Conservation (phyloP, 352 stramenopile species). For the Poterioochromonas sp. region DNA sequence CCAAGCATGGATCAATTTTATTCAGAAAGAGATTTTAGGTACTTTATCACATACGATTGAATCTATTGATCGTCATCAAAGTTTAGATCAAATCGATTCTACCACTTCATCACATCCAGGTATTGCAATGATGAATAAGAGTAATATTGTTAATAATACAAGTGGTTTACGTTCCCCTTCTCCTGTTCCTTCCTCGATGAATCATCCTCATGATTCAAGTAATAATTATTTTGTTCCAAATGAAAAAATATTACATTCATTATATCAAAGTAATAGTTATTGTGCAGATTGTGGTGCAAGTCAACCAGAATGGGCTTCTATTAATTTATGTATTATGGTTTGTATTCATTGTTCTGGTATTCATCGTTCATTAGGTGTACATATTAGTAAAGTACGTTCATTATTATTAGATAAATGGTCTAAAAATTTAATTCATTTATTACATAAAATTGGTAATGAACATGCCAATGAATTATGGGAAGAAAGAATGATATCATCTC, state of each 20-base stretch:
- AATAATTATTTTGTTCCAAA: constrained; percentile 19
- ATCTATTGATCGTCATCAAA: no score
- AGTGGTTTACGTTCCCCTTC: background rate
- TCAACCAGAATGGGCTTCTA: constrained; percentile 55
- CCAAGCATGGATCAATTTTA: background rate
- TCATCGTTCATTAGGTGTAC: constrained; percentile 85
- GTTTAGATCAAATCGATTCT: background rate
- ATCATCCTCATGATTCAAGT: constrained; percentile 14
- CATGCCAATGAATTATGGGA: constrained; percentile 21
- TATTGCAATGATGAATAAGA: no score
- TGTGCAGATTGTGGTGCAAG: constrained; percentile 50
- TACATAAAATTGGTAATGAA: constrained; percentile 15
- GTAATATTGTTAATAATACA: no score
- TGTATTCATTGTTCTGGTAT: constrained; percentile 95
- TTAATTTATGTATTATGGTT: constrained; percentile 88
- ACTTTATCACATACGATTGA: background rate
- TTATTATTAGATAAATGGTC: constrained; percentile 70
- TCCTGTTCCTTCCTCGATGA: constrained; percentile 1
- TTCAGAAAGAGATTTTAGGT: constrained; percentile 4
- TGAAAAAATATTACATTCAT: background rate
- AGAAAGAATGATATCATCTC: constrained; percentile 7
- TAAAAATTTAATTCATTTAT: constrained; percentile 4
- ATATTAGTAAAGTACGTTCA: constrained; percentile 91
- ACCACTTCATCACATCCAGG: background rate
- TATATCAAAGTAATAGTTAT: constrained; percentile 26